Evolutionary conservation across 2,329 filamentous ascomycete species (phyloP).

Genomic region (Penicillium corylophilum): DNA sequence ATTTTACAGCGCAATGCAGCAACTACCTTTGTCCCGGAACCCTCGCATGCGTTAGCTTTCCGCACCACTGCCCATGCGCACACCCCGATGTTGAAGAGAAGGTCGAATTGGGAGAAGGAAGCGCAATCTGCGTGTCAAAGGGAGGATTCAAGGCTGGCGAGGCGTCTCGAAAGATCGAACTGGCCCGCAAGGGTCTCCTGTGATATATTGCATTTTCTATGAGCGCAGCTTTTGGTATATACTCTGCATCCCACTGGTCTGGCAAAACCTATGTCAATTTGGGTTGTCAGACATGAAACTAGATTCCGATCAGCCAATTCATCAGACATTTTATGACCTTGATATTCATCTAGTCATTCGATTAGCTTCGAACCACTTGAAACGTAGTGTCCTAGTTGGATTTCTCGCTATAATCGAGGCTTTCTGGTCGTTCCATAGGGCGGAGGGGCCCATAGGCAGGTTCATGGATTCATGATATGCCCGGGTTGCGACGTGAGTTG

Average conservation of each 20-base stretch:
- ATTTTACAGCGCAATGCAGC: constrained; percentile 69
- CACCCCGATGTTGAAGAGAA: constrained; percentile 77
- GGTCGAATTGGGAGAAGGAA: constrained; percentile 58
- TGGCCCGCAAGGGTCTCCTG: constrained; percentile 50
- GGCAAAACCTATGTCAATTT: not conserved
- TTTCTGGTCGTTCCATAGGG: too few species aligned
- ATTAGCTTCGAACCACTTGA: not conserved
- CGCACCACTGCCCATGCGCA: constrained; percentile 93
- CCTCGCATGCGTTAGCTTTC: constrained; percentile 90
- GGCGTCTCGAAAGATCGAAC: constrained; percentile 48
- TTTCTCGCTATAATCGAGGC: not conserved
- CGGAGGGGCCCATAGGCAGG: too few species aligned
- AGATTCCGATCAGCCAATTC: not conserved
- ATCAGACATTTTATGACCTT: not conserved
- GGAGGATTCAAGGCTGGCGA: constrained; percentile 50
- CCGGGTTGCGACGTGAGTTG: not conserved
- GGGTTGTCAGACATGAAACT: not conserved
- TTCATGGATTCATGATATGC: not conserved
- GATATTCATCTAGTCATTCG: not conserved
- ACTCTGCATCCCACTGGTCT: not conserved
- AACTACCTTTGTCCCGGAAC: constrained; percentile 95
- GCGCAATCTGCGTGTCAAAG: constrained; percentile 49
- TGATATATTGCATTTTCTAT: constrained; percentile 27
- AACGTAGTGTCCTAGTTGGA: not conserved
- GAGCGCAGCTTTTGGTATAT: not conserved